Evolutionary conservation across 805 yeast species (phyloP).

Genomic region (Metschnikowia kunwiensis): DNA sequence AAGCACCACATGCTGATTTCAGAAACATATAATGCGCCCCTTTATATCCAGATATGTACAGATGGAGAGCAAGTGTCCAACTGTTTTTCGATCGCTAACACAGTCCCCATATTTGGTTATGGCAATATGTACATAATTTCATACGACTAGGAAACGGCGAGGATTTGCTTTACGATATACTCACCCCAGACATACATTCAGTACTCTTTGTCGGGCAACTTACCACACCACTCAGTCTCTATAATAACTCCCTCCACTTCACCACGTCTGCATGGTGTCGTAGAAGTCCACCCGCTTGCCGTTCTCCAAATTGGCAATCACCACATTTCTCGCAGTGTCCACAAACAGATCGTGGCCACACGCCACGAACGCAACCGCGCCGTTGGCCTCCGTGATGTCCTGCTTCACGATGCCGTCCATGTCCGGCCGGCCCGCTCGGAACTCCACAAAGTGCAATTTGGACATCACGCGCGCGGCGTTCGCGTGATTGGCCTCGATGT

Average conservation of each 20-base stretch:
- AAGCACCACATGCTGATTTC: too few relatives aligned
- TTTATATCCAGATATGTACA: too few relatives aligned
- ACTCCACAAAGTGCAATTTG: slow-evolving; percentile 36
- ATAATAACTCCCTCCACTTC: slow-evolving; percentile 24
- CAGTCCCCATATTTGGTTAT: too few relatives aligned
- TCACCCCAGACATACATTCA: too few relatives aligned
- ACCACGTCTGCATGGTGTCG: slow-evolving; percentile 77
- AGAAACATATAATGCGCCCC: too few relatives aligned
- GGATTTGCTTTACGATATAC: too few relatives aligned
- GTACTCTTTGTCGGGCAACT: too few relatives aligned
- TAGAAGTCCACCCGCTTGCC: slow-evolving; percentile 59
- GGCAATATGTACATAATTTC: too few relatives aligned
- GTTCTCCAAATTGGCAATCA: slow-evolving; percentile 39
- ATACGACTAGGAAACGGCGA: too few relatives aligned
- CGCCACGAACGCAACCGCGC: slow-evolving; percentile 47
- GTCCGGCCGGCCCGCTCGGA: slow-evolving; percentile 45
- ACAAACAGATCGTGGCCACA: slow-evolving; percentile 65
- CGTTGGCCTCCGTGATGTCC: slow-evolving; percentile 36
- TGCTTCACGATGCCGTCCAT: slow-evolving; percentile 29
- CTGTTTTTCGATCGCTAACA: too few relatives aligned
- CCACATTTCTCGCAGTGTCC: slow-evolving; percentile 51
- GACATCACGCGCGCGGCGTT: slow-evolving; percentile 18
- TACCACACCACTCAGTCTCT: too few relatives aligned
- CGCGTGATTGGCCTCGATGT: slow-evolving; percentile 11
- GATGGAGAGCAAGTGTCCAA: too few relatives aligned